Evolutionary conservation across 75 land plant species (phyloP), one percentile per base, ranked within the genome.

Genomic region (Cupressus sempervirens): DNA sequence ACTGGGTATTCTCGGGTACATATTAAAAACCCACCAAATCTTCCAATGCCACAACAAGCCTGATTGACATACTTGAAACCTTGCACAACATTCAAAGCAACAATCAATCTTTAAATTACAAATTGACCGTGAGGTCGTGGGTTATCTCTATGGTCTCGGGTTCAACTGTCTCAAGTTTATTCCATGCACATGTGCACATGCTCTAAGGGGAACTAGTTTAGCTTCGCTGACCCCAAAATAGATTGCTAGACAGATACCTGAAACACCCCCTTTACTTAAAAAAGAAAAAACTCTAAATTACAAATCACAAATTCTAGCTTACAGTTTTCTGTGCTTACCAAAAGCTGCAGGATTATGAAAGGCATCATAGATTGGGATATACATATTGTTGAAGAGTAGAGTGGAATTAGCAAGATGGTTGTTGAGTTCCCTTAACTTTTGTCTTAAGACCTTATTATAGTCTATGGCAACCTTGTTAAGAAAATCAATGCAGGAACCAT

Each of bases 11-110:
- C 70, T 16, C 84, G 88, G 9, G 84, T 1, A 70, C 90, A 89
- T 16, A 84, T 82, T 20, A 89, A 40, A 10, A 84, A 62, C 3
- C 90, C 90, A 11, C 83, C 83, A 14, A 50, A 85, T 76, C 67
- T 76, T 20, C 88, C 90, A 80, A 67, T 73, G 76, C 90, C 90
- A 76, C 90, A 89, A 53, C 90, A 89, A 20, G 84, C 90, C 9
- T 36, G 26, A 29, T 87, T 56, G 11, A 67, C 67, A n/a, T 84
- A 34, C 7, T 74, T 84, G 41, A 87, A 89, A 5, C 90, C 90
- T 89, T 82, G 79, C 18, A 35, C 40, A 34, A 74, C 76, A 74
- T 6, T 2, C 41, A 34, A 35, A 23, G 18, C 48, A 26, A 14
- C 29, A 34, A 74, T 40, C 20, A 3, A 68, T 84, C 41, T 18